A percentile compares a stretch with the other conserved stretches of the same genome.
These are phyloP conservation scores for Lachnellula suecica DNA, from an alignment of 2,329 filamentous ascomycete species.

Conservation along the genomic window DNA sequence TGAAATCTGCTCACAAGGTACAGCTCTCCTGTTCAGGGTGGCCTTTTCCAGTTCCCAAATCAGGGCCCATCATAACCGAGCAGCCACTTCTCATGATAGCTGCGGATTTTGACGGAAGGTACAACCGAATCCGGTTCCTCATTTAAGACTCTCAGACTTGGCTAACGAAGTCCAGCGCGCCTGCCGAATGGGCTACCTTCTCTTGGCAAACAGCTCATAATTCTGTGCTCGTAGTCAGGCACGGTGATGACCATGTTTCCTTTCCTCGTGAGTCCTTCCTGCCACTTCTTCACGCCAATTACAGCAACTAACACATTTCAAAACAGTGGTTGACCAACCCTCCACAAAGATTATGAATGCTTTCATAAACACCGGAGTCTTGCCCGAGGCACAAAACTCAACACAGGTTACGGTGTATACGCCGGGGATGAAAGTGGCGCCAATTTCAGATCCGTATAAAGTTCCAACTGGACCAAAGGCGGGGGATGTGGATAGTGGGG, in stretches of 20 bases:
- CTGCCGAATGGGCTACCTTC: conserved; percentile 9
- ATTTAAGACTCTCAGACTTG: not conserved
- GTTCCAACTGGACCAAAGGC: conserved; percentile 8
- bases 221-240: conserved; percentile 11
- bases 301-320: not conserved
- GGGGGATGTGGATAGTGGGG: conserved; percentile 11
- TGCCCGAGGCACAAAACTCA: conserved; percentile 3
- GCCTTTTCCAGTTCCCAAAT: conserved; percentile 7
- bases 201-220: conserved; percentile 3
- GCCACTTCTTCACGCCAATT: not conserved
- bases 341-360: conserved; percentile 11
- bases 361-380: conserved; percentile 9
- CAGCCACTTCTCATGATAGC: conserved; percentile 4
- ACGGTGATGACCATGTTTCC: conserved; percentile 16
- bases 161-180: not conserved
- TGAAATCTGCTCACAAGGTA: not conserved
- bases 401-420: conserved; percentile 9
- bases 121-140: not conserved
- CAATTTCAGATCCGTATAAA: conserved; percentile 8
- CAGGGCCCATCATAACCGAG: not conserved
- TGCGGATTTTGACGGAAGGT: conserved; percentile 3
- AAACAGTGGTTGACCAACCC: conserved; percentile 6
- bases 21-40: conserved; percentile 8
- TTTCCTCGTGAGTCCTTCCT: not conserved
- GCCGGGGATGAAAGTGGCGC: conserved; percentile 1